These are phyloP conservation scores for Coelastrella sp. DNA, from an alignment of 139 green algal species.

Conservation along the genomic window DNA sequence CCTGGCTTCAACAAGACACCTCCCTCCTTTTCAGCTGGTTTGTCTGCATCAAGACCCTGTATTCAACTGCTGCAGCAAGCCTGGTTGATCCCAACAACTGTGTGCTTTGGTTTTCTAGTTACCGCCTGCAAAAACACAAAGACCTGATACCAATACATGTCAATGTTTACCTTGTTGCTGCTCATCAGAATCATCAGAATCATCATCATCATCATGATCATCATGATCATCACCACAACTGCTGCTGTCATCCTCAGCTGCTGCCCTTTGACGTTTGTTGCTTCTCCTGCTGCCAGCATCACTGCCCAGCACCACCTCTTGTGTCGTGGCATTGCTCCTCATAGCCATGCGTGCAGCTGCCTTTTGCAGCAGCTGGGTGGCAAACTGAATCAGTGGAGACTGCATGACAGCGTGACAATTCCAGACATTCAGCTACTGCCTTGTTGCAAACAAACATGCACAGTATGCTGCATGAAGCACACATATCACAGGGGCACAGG, in stretches of 20 bases:
- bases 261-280: conserved; percentile 39
- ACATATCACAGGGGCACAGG: no score
- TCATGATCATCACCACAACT: background rate
- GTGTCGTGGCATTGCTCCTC: conserved; percentile 42
- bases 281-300: conserved; percentile 3
- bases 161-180: no score
- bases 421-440: no score
- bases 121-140: background rate
- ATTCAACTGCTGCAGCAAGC: no score
- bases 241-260: conserved; percentile 36
- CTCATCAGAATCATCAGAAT: background rate
- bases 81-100: no score
- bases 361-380: conserved; percentile 55
- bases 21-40: no score
- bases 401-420: conserved; percentile 40
- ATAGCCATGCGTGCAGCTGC: conserved; percentile 62
- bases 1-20: no score
- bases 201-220: background rate
- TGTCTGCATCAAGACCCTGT: no score
- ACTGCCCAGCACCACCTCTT: conserved; percentile 42
- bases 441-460: conserved; percentile 5
- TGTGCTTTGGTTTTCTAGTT: no score
- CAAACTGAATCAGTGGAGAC: conserved; percentile 71
- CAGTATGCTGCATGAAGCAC: background rate
- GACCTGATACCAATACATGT: background rate